phyloP scores from a whole-genome alignment of 2,329 filamentous ascomycete genomes.

The Botryotinia convoluta region DNA sequence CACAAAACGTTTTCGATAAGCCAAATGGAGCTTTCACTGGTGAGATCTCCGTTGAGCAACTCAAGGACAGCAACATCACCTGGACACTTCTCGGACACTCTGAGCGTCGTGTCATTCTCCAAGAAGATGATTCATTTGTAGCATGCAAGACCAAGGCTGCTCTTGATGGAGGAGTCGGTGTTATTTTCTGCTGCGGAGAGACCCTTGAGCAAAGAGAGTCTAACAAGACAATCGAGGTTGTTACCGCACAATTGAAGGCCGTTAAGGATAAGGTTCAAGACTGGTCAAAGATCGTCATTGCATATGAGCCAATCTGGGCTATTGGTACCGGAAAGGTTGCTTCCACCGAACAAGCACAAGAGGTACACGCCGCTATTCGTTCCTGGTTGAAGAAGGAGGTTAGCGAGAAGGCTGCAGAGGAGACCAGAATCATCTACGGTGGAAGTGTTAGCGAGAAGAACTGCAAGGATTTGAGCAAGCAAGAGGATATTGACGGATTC shows the following conservation, averaged over 20 bases:
- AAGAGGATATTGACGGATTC: slow-evolving; percentile 97
- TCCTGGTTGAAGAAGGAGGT: slow-evolving; percentile 82
- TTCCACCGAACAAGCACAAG: slow-evolving; percentile 84
- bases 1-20: slow-evolving; percentile 98
- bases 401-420: slow-evolving; percentile 70
- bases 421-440: slow-evolving; percentile 93
- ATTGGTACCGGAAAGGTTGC: slow-evolving; percentile 93
- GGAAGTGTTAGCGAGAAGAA: slow-evolving; percentile 98
- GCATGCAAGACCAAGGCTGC: slow-evolving; percentile 94
- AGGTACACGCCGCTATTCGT: slow-evolving; percentile 89
- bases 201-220: slow-evolving; percentile 88
- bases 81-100: slow-evolving; percentile 95
- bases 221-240: slow-evolving; percentile 79
- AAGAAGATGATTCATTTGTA: slow-evolving; percentile 81
- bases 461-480: slow-evolving; percentile 85
- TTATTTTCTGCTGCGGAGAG: slow-evolving; percentile 98
- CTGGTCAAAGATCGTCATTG: slow-evolving; percentile 93
- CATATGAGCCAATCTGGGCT: slow-evolving; percentile 99
- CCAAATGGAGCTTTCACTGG: slow-evolving; percentile 96
- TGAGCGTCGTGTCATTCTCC: slow-evolving; percentile 86
- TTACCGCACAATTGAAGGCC: slow-evolving; percentile 80
- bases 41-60: slow-evolving; percentile 89
- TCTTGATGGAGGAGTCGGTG: slow-evolving; percentile 78
- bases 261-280: slow-evolving; percentile 76
- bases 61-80: slow-evolving; percentile 81